phyloP scores from a whole-genome alignment of 108 stramenopile genomes.

The Skeletonema menzelii region DNA sequence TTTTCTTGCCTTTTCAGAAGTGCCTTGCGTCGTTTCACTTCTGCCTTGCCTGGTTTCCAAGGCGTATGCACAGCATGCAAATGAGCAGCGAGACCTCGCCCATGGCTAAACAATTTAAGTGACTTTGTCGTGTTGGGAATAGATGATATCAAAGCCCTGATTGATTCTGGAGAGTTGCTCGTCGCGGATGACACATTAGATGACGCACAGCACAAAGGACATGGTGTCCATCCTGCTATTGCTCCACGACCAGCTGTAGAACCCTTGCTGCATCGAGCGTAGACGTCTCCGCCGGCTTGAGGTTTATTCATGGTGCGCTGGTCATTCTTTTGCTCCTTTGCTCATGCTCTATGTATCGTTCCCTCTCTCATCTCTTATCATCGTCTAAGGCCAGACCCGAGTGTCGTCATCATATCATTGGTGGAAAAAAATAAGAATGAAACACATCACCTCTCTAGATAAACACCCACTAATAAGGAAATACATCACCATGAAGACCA shows the following conservation, averaged over 20 bases:
- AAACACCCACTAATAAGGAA: too few species aligned
- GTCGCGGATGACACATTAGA: neutral
- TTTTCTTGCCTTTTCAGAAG: conserved; percentile 30
- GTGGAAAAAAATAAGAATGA: too few species aligned
- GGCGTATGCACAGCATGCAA: conserved; percentile 84
- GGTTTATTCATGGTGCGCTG: neutral
- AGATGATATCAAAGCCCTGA: conserved; percentile 8
- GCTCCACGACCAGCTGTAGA: neutral
- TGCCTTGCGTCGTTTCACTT: conserved; percentile 44
- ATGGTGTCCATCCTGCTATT: conserved; percentile 11
- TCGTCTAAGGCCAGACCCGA: too few species aligned
- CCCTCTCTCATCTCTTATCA: too few species aligned
- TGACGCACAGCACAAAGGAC: conserved; percentile 25
- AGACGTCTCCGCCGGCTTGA: neutral
- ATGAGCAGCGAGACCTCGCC: conserved; percentile 80
- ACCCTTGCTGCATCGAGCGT: neutral
- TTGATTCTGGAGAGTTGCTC: neutral
- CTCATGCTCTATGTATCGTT: too few species aligned
- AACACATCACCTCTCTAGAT: too few species aligned
- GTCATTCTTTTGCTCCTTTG: too few species aligned
- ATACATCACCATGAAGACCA: neutral
- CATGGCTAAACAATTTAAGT: conserved; percentile 56
- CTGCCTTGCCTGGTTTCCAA: conserved; percentile 77
- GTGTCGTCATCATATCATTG: too few species aligned
- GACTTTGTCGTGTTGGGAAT: conserved; percentile 17